Evolutionary conservation across 805 yeast species (phyloP).

Genomic region (Jamesozyma rosinii): DNA sequence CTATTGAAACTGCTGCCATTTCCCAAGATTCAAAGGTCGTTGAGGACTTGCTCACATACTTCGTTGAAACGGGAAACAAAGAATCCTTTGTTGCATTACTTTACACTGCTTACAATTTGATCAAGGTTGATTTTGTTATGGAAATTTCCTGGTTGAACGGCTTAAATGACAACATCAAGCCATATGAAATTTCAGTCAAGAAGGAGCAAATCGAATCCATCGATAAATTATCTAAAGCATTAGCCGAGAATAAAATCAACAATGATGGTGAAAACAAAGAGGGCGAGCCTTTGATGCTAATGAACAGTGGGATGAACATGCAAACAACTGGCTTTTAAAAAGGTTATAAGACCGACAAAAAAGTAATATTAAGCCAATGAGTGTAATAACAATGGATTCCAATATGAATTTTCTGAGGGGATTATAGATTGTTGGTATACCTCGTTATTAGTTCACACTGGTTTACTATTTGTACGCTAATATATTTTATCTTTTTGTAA

Average conservation of each 20-base stretch:
- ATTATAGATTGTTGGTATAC: conserved; percentile 1
- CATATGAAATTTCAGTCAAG: conserved; percentile 77
- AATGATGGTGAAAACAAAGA: conserved; percentile 42
- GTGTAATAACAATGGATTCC: too few relatives aligned
- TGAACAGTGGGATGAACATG: conserved; percentile 67
- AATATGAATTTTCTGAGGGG: conserved; percentile 8
- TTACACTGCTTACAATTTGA: conserved; percentile 72
- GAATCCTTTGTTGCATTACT: conserved; percentile 89
- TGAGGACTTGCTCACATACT: conserved; percentile 79
- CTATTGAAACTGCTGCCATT: conserved; percentile 81
- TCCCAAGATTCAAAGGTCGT: conserved; percentile 75
- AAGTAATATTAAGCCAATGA: neutral
- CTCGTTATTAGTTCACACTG: neutral
- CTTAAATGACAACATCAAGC: conserved; percentile 78
- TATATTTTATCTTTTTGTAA: neutral
- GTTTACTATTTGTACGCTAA: neutral
- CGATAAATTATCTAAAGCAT: conserved; percentile 56
- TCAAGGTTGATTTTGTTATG: conserved; percentile 72
- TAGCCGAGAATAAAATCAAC: conserved; percentile 53
- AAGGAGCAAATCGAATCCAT: conserved; percentile 68
- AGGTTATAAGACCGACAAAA: too few relatives aligned
- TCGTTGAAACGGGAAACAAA: conserved; percentile 93
- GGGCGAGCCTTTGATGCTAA: conserved; percentile 70
- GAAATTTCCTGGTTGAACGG: conserved; percentile 88
- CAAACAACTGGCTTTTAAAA: conserved; percentile 68